Conservation (phyloP, 169 alveolate species). For the Besnoitia besnoiti region DNA sequence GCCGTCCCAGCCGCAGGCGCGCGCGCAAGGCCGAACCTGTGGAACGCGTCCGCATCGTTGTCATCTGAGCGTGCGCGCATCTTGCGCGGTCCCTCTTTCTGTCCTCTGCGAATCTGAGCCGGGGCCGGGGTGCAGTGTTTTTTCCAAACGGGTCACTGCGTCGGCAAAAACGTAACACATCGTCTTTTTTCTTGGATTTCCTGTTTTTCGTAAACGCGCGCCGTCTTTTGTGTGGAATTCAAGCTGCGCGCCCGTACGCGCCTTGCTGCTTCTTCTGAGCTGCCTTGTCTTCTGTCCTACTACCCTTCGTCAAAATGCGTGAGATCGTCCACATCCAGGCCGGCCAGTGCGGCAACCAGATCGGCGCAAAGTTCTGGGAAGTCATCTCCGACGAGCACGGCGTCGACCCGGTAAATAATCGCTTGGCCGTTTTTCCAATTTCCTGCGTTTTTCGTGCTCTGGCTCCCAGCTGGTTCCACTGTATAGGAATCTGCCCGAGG, state of each 20-base stretch:
- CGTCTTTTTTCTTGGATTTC: neutral
- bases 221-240: neutral
- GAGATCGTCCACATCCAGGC: slow-evolving; percentile 98
- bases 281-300: slow-evolving; percentile 22
- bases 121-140: slow-evolving; percentile 14
- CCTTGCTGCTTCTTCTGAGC: neutral
- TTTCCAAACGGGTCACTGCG: neutral
- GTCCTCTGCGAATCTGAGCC: neutral
- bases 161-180: neutral
- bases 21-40: neutral
- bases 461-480: neutral
- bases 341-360: slow-evolving; percentile 99
- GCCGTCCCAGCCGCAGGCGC: neutral
- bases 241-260: neutral
- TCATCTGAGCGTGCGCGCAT: slow-evolving; percentile 1
- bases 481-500: neutral
- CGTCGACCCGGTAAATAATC: slow-evolving; percentile 92
- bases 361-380: slow-evolving; percentile 99
- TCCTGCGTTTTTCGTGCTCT: neutral
- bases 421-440: neutral
- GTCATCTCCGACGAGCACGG: slow-evolving; percentile 99
- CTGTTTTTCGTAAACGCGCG: neutral
- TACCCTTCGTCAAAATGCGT: slow-evolving; percentile 88
- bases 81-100: neutral
- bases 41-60: neutral